Evolutionary conservation across 179 eudicot species (phyloP), one percentile per base, ranked within the genome.

Genomic region (Silene coronaria): DNA sequence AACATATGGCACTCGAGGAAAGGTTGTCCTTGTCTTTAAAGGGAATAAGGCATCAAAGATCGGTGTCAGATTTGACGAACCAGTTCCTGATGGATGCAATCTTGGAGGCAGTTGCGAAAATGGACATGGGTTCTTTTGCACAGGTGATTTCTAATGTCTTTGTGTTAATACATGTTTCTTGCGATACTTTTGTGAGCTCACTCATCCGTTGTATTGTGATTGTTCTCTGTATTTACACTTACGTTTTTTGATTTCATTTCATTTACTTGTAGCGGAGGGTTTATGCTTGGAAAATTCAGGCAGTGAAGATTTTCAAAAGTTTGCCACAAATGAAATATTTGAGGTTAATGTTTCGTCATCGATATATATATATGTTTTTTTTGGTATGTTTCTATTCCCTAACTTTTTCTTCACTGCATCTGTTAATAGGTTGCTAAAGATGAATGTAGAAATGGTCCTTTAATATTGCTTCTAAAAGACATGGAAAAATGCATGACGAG

Each of bases 51-150:
- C 88, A 53, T 89, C 99, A 38, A 95, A 95, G 83, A 83, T 95
- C 62, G 99, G 97, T 58, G 97, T 95, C 62, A 86, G 97, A 85
- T 95, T 95, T 86, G 99, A 95, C 77, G 88, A 78, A 75, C 70
- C 91, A 59, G 81, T 95, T 77, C 93, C 91, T 62, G 93, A 88
- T 46, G 99, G 99, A 65, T 89, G 85, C 82, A 86, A 91, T 83
- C 93, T 95, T 77, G 97, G 99, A n/a, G 97, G 97, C 70, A 82
- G 74, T 68, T 95, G 99, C 79, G 97, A 95, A 82, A 89, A 80
- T 76, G 85, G 87, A 72, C 97, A 84, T 85, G 99, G 99, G 71
- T 95, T 90, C 87, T 95, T 92, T 80, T 92, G 97, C 83, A 57
- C 90, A 81, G 97, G 99, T 95, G 67, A 80, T 63, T 61, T 71